Evolutionary conservation across 106 monocot genomes (phyloP).

Genomic region (Dactylorhiza incarnata): DNA sequence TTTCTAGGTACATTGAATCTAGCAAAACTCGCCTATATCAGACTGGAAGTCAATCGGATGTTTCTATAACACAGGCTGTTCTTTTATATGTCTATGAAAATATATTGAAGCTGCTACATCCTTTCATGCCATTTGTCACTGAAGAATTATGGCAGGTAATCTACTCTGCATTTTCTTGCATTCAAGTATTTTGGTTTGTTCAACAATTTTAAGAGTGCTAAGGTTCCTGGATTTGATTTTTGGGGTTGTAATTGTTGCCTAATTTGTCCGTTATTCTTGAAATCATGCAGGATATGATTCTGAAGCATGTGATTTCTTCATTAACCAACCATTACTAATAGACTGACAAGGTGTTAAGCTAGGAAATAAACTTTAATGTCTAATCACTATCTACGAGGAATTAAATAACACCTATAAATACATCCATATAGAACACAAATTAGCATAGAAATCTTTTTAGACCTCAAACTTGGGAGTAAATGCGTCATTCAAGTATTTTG

Average conservation of each 20-base stretch:
- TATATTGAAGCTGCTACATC: conserved; percentile 87
- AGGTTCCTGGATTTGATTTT: not conserved
- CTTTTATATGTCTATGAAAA: conserved; percentile 91
- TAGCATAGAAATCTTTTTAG: too few relatives aligned
- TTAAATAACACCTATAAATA: too few relatives aligned
- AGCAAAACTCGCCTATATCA: conserved; percentile 89
- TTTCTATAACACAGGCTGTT: conserved; percentile 50
- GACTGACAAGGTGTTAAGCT: too few relatives aligned
- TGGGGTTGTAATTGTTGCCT: not conserved
- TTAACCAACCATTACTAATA: too few relatives aligned
- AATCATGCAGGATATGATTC: too few relatives aligned
- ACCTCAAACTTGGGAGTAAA: too few relatives aligned
- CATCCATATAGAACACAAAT: too few relatives aligned
- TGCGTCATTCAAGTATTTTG: too few relatives aligned
- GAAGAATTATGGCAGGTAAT: conserved; percentile 99
- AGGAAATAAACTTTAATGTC: too few relatives aligned
- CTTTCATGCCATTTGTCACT: conserved; percentile 98
- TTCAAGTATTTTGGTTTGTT: not conserved
- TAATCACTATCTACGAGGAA: too few relatives aligned
- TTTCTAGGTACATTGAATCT: conserved; percentile 92
- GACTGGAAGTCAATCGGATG: conserved; percentile 35
- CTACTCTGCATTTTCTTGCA: not conserved
- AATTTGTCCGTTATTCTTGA: not conserved
- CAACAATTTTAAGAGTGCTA: not conserved
- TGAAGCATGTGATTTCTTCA: too few relatives aligned